Base-by-base conservation (phyloP, 176 grass and related monocot species). In the Avena atlantica region DNA sequence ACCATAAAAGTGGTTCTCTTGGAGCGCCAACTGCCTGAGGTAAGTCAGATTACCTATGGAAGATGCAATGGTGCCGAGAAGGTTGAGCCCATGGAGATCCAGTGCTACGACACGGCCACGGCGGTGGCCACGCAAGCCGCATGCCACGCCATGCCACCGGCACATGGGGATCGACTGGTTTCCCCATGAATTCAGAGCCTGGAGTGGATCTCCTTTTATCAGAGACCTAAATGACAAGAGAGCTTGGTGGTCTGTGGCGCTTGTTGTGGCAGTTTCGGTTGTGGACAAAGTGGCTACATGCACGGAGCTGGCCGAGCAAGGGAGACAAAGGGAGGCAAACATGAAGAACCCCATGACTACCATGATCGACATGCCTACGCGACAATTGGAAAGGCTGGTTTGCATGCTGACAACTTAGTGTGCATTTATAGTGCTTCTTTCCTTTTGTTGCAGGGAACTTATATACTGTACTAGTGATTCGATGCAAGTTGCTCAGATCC, bases 201-300 rank as follows among this genome's bases (percentile, higher is more conserved):
- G 76, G n/a, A 29, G 44, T 27, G 78, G 58, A 27, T 64, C 78
- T 47, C 59, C 40, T 64, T 61, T 48, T 17, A 80, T 64, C 13
- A 64, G 78, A 11, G 78, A 80, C 8, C 58, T 64, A 9, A 80
- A 64, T 17, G 40, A 64, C 78, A 80, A 29, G 20, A 80, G 58
- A n/a, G 59, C 59, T 15, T 47, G 59, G 21, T 64, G 78, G 55
- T 79, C 76, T 14, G 76, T 79, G 76, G 17, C 10, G 19, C 55
- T 79, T 79, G 31, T 14, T 78, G 76, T 79, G 19, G 21, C 21
- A 6, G n/a, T 48, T 80, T 80, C 7, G 11, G 78, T 12, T 5
- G 8, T 44, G 11, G 77, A 79, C 34, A 78, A 7, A 8, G 51
- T 40, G 11, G 55, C 5, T 60, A 7, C 16, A 50, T 48, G 23